A percentile compares a stretch with the other conserved stretches of the same genome.
phyloP scores from a whole-genome alignment of 805 yeast species.

The Starmera quercuum region DNA sequence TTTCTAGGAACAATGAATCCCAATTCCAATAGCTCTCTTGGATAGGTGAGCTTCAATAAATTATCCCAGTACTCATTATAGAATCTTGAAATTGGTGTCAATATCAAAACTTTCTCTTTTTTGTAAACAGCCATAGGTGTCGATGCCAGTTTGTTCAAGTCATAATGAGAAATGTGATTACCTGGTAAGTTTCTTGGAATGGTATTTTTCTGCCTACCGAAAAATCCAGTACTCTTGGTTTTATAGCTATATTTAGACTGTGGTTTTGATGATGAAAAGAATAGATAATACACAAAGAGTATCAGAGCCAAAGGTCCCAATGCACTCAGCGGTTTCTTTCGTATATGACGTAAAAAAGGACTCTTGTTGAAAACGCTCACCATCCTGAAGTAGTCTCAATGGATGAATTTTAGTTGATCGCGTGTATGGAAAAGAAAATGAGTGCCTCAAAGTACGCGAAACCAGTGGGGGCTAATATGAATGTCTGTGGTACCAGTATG shows the following conservation, averaged over 20 bases:
- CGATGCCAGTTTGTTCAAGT: constrained; percentile 71
- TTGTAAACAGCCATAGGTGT: constrained; percentile 66
- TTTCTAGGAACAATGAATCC: constrained; percentile 90
- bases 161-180: constrained; percentile 75
- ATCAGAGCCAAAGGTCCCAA: constrained; percentile 40
- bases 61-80: constrained; percentile 86
- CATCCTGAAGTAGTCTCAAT: too few relatives aligned
- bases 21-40: constrained; percentile 74
- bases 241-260: constrained; percentile 19
- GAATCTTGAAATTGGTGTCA: constrained; percentile 88
- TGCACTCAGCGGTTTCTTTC: constrained; percentile 48
- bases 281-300: constrained; percentile 32
- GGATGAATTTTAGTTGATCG: too few relatives aligned
- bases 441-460: too few relatives aligned
- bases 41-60: constrained; percentile 65
- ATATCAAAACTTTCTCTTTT: constrained; percentile 74
- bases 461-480: too few relatives aligned
- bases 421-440: too few relatives aligned
- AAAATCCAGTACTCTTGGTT: constrained; percentile 18
- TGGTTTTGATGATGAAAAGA: constrained; percentile 27
- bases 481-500: too few relatives aligned
- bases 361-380: constrained; percentile 19
- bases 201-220: constrained; percentile 41
- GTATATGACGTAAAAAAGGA: constrained; percentile 41
- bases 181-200: constrained; percentile 57